Conservation (phyloP, 495 filamentous ascomycete genomes). For the Rhizodiscina lignyota region DNA sequence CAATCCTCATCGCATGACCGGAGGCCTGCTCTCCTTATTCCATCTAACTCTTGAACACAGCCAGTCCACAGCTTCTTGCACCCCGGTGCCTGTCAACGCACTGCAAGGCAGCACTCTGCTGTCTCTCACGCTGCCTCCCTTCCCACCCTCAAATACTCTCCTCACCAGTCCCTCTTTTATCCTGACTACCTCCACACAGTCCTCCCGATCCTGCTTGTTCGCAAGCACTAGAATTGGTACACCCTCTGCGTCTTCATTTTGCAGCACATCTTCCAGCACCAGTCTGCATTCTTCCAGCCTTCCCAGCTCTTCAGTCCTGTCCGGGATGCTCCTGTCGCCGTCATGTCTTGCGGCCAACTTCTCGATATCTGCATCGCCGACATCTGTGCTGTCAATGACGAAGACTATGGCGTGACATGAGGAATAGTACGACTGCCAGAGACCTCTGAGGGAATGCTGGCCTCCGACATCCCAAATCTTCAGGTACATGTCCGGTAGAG, state of each 20-base stretch:
- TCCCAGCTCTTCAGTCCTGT: slow-evolving; percentile 34
- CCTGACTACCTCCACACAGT: slow-evolving; percentile 89
- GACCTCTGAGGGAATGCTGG: slow-evolving; percentile 68
- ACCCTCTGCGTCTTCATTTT: slow-evolving; percentile 68
- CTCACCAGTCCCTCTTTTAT: slow-evolving; percentile 94
- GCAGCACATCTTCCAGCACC: slow-evolving; percentile 75
- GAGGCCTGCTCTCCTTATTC: slow-evolving; percentile 86
- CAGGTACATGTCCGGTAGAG: slow-evolving; percentile 79
- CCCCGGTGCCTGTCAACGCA: slow-evolving; percentile 79
- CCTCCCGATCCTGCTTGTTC: slow-evolving; percentile 95
- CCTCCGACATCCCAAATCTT: slow-evolving; percentile 98
- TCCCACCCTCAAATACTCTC: slow-evolving; percentile 87
- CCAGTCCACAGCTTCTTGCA: slow-evolving; percentile 93
- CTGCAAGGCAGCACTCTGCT: slow-evolving; percentile 81
- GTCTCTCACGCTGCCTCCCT: slow-evolving; percentile 68
- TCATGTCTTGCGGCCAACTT: slow-evolving; percentile 4
- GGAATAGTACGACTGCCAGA: slow-evolving; percentile 93
- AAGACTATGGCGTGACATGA: slow-evolving; percentile 95
- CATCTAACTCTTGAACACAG: slow-evolving; percentile 77
- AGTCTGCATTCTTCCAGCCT: slow-evolving; percentile 75
- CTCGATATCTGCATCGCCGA: slow-evolving; percentile 55
- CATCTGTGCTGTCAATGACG: slow-evolving; percentile 84
- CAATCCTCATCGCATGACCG: slow-evolving; percentile 83
- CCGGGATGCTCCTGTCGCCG: slow-evolving; percentile 2
- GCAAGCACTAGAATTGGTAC: slow-evolving; percentile 86